A percentile compares a stretch with the other conserved stretches of the same genome.
These are phyloP conservation scores for Lactifluus rugatus DNA, from an alignment of 768 basidiomycete species.

Conservation along the genomic window DNA sequence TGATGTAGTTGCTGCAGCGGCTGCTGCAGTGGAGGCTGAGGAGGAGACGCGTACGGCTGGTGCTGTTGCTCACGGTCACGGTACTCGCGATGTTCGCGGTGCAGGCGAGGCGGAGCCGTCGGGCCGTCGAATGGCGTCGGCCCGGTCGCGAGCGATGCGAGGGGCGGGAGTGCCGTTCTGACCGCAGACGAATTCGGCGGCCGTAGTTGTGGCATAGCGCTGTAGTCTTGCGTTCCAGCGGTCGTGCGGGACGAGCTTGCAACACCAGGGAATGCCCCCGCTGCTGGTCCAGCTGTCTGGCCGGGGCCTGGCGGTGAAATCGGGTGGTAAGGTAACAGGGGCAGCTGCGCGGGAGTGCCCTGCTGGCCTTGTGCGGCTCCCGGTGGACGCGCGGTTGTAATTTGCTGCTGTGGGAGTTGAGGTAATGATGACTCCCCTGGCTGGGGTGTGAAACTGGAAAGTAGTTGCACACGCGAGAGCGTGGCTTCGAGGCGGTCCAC, in stretches of 20 bases:
- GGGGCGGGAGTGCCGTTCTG: conserved; percentile 5
- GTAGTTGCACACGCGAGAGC: conserved; percentile 32
- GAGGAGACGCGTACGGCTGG: conserved; percentile 16
- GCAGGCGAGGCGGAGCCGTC: conserved; percentile 6
- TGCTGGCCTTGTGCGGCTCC: background rate
- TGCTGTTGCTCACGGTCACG: conserved; percentile 12
- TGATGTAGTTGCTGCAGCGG: conserved; percentile 8
- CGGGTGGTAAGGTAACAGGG: conserved; percentile 6
- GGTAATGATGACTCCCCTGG: conserved; percentile 2
- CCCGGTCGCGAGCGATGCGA: conserved; percentile 10
- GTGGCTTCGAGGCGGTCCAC: conserved; percentile 51
- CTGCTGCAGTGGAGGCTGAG: conserved; percentile 14
- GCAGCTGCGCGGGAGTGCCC: background rate
- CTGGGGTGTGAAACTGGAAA: background rate
- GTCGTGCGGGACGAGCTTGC: background rate
- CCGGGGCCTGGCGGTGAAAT: conserved; percentile 1
- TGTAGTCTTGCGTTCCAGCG: background rate
- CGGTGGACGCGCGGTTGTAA: background rate
- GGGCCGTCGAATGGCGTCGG: conserved; percentile 3
- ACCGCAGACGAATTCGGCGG: conserved; percentile 4
- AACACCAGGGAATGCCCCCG: background rate
- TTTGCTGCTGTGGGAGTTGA: background rate
- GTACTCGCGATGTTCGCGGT: background rate
- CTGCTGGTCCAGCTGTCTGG: background rate
- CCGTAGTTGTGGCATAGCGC: background rate